Conservation (phyloP, 106 monocot species). For the Triglochin maritima region DNA sequence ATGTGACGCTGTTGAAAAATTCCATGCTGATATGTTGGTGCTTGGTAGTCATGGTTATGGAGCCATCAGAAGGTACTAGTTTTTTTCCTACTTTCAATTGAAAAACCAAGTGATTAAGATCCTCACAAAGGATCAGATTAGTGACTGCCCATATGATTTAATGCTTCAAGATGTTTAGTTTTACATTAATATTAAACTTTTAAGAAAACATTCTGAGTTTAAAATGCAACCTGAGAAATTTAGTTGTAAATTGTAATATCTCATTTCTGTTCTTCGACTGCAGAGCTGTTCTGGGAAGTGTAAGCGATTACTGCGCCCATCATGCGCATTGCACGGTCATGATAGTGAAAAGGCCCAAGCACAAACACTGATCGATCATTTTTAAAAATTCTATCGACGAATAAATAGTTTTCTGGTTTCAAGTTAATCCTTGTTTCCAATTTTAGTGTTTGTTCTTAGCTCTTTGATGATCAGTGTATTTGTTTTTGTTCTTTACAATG, state of each 20-base stretch:
- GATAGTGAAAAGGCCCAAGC: conserved; percentile 9
- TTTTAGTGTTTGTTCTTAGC: too few species aligned
- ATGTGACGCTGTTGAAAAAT: conserved; percentile 62
- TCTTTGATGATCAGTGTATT: too few species aligned
- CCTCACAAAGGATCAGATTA: background rate
- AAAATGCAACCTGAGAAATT: background rate
- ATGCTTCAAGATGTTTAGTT: too few species aligned
- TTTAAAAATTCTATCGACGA: too few species aligned
- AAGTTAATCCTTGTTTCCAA: too few species aligned
- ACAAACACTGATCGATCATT: background rate
- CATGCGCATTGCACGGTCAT: conserved; percentile 11
- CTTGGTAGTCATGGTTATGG: conserved; percentile 85
- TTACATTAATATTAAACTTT: too few species aligned
- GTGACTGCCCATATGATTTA: too few species aligned
- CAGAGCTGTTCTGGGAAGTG: conserved; percentile 9
- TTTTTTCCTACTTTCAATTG: background rate
- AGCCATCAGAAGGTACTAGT: conserved; percentile 36
- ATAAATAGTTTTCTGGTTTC: too few species aligned
- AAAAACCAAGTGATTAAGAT: background rate
- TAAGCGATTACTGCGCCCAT: background rate
- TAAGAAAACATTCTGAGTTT: background rate
- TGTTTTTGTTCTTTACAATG: too few species aligned
- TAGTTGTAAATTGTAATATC: background rate
- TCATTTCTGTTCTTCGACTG: background rate
- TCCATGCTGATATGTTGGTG: conserved; percentile 56